Evolutionary conservation across 805 yeast genomes (phyloP), one percentile per base, ranked within the genome.

Genomic region (Wickerhamomyces rabaulensis): DNA sequence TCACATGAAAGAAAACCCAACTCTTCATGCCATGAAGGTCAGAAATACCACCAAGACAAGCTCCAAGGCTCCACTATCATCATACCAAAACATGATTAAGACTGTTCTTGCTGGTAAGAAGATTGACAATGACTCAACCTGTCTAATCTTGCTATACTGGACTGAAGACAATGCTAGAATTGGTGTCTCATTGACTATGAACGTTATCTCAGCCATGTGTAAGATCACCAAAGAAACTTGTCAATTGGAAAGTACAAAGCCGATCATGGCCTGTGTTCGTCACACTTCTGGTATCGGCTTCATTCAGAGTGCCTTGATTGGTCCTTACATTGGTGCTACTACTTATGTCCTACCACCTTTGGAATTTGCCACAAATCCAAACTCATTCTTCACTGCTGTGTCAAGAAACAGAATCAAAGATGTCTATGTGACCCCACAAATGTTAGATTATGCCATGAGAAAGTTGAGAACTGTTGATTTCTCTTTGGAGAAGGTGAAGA

Each of bases 181-280:
- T 0, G 87, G 85, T 0, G 75, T 76, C 3, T 48, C 48, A 12
- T 44, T 60, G 10, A 80, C 79, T 21, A 94, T 87, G 61, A 67
- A 73, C 37, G 76, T 79, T 42, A 68, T 94, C 12, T 65, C 91
- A 54, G 84, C 88, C 2, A 76, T 87, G 63, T 90, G 97, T 65
- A 89, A 91, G 57, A 86, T 87, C 19, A 76, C 89, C 59, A 92
- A 94, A 56, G 97, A 92, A 61, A 92, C 98, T 0, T 87, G 96
- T 58, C 92, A 88, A 50, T 72, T 94, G 66, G 75, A 83, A 13
- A 76, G 86, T 36, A 74, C 77, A 29, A 78, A 80, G 37, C 84
- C 97, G 0, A 71, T 94, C 7, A 73, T 92, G 38, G 96, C 96
- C 0, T 82, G 96, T 63, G 95, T 88, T 9, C 79, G 95, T 39